Conservation (phyloP, 441 rosid species). For the Brassica hybrid region DNA sequence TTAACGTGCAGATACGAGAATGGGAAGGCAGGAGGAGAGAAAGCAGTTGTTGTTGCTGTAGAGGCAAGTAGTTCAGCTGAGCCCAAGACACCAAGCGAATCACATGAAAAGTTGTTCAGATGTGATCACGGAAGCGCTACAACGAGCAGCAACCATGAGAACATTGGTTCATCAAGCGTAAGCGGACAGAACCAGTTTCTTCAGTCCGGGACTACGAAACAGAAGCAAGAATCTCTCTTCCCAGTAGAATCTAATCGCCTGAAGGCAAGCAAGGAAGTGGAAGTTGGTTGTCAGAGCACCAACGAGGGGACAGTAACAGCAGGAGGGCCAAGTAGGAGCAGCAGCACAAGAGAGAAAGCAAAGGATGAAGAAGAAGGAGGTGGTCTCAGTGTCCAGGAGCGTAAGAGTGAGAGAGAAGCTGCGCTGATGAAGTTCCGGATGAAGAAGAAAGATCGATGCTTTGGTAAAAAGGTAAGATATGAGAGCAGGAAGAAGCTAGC, state of each 20-base stretch:
- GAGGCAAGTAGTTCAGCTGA: slow-evolving; percentile 43
- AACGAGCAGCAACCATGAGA: slow-evolving; percentile 49
- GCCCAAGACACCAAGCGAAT: slow-evolving; percentile 45
- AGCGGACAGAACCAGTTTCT: slow-evolving; percentile 46
- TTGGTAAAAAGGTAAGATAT: slow-evolving; percentile 85
- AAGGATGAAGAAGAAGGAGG: slow-evolving; percentile 36
- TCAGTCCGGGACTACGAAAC: slow-evolving; percentile 35
- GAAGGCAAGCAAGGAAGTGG: slow-evolving; percentile 45
- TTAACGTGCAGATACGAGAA: slow-evolving; percentile 56
- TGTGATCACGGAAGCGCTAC: slow-evolving; percentile 41
- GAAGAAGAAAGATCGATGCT: slow-evolving; percentile 82
- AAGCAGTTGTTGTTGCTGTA: slow-evolving; percentile 38
- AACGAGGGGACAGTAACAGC: slow-evolving; percentile 44
- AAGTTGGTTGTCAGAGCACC: slow-evolving; percentile 42
- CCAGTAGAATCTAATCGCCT: slow-evolving; percentile 33
- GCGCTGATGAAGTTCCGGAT: slow-evolving; percentile 71
- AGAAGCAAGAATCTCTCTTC: slow-evolving; percentile 41
- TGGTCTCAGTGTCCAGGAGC: slow-evolving; percentile 35
- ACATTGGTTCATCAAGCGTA: slow-evolving; percentile 45
- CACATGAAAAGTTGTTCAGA: slow-evolving; percentile 41
- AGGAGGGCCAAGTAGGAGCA: slow-evolving; percentile 46
- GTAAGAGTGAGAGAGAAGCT: slow-evolving; percentile 67
- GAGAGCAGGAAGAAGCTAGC: slow-evolving; percentile 82
- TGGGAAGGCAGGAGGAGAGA: slow-evolving; percentile 47
- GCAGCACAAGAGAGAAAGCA: slow-evolving; percentile 39